phyloP scores from a whole-genome alignment of 2,329 filamentous ascomycete genomes.

The Fusarium illudens region DNA sequence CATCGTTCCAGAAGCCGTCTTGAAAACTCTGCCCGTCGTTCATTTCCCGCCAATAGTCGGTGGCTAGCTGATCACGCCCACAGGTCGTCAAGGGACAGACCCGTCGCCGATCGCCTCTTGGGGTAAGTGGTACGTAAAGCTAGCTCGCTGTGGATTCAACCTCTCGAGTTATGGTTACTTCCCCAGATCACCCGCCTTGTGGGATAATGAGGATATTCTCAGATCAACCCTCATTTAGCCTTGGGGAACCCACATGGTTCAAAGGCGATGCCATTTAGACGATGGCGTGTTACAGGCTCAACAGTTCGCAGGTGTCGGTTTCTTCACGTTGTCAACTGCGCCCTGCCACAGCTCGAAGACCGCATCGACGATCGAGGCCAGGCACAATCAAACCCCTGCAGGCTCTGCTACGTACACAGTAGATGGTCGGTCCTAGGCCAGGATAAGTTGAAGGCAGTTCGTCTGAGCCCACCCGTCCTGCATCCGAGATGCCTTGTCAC shows the following conservation, averaged over 20 bases:
- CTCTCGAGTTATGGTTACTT: conserved; percentile 15
- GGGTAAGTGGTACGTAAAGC: conserved; percentile 9
- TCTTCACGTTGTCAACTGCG: conserved; percentile 20
- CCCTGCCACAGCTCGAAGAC: conserved; percentile 14
- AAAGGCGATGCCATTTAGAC: background rate
- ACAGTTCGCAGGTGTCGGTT: conserved; percentile 4
- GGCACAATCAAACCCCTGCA: conserved; percentile 28
- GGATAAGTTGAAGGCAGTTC: conserved; percentile 19
- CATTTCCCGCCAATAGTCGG: conserved; percentile 19
- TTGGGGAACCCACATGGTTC: conserved; percentile 13
- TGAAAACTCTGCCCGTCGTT: conserved; percentile 31
- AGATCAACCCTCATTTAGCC: conserved; percentile 1
- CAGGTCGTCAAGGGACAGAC: conserved; percentile 15
- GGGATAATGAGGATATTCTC: conserved; percentile 14
- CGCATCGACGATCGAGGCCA: conserved; percentile 22
- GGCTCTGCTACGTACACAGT: background rate
- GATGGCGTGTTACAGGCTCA: conserved; percentile 17
- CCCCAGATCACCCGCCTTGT: conserved; percentile 27
- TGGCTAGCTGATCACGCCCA: conserved; percentile 18
- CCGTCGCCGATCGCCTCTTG: conserved; percentile 12
- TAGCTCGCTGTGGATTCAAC: conserved; percentile 21
- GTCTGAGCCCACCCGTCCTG: conserved; percentile 31
- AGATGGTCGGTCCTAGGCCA: conserved; percentile 19
- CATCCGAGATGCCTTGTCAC: conserved; percentile 30
- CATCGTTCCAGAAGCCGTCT: conserved; percentile 29